These are phyloP conservation scores for Herpetomonas samuelpessoai DNA, from an alignment of 208 protist genomes.

Conservation along the genomic window DNA sequence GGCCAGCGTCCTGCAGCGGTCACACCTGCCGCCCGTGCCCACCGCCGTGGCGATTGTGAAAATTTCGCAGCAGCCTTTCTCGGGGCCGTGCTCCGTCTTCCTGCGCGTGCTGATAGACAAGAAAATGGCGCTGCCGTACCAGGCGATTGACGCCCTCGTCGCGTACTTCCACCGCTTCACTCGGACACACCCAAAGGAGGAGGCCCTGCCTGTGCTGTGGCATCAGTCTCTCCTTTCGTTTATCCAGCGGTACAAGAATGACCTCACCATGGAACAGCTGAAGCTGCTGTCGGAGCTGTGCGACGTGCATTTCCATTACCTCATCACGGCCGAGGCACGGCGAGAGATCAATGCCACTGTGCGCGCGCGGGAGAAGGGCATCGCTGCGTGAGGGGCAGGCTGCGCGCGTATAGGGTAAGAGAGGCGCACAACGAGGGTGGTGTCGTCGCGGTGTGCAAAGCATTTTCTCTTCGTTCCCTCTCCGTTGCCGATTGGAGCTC, in stretches of 20 bases:
- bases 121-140: constrained; percentile 96
- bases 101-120: constrained; percentile 97
- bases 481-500: no score
- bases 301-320: constrained; percentile 85
- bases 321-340: constrained; percentile 85
- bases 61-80: constrained; percentile 92
- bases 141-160: constrained; percentile 95
- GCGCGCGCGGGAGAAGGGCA: neutral
- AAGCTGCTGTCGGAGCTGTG: constrained; percentile 69
- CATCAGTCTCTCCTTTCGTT: constrained; percentile 96
- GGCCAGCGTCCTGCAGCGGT: constrained; percentile 91
- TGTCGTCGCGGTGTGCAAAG: no score
- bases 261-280: constrained; percentile 77
- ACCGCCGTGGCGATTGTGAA: constrained; percentile 95
- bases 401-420: no score
- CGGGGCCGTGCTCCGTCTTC: constrained; percentile 91
- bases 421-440: no score
- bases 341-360: constrained; percentile 63
- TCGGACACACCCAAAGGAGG: constrained; percentile 65
- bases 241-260: constrained; percentile 83
- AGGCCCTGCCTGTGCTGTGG: constrained; percentile 96
- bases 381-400: no score
- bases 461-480: no score
- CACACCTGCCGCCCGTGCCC: constrained; percentile 85
- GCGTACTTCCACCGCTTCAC: constrained; percentile 94